Base-by-base conservation (phyloP, 305 asterid genomes). In the Fraxinus floribunda region DNA sequence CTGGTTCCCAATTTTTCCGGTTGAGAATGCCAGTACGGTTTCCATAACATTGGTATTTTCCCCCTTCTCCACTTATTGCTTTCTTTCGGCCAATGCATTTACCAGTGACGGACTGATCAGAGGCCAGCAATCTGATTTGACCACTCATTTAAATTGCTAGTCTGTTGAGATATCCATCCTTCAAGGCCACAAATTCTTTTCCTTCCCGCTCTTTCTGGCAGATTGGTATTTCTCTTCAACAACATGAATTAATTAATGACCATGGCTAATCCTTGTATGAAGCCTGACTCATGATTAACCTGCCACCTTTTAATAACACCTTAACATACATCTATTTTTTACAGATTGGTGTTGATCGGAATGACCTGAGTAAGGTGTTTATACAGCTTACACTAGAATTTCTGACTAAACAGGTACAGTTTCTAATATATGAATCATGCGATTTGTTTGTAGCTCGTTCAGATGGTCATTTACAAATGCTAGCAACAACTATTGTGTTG, bases 321-420 rank as follows among this genome's bases (percentile, higher is more conserved):
- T 78, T 83, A 34, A 39, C 20, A 73, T 66, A 26, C 26, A 26
- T 11, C 6, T 81, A 22, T 83, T 77, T 82, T 83, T 88, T 88
- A 89, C 98, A 96, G 99, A 92, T 96, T 89, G 94, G 93, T 32
- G 92, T 91, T 73, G 99, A 96, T 88, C 89, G 85, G 75, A 84
- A 91, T 85, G 91, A 94, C 89, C 90, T 88, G 82, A 90, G 80
- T 87, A 96, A 93, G 89, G 94, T 90, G 81, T 94, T 96, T 68
- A 88, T 90, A 85, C 99, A 96, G 86, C 94, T 96, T 83, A 96
- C 98, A 0, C 90, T 96, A 76, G 98, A 96, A 88, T 89, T 96
- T 91, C 92, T 93, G 77, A 90, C 94, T 49, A 94, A 93, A 85
- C 98, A 94, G 98, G 98, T 96, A 90, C 81, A 72, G 72, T 77